Base-by-base conservation (phyloP, 2,329 filamentous ascomycete species). In the Nemania sp. region DNA sequence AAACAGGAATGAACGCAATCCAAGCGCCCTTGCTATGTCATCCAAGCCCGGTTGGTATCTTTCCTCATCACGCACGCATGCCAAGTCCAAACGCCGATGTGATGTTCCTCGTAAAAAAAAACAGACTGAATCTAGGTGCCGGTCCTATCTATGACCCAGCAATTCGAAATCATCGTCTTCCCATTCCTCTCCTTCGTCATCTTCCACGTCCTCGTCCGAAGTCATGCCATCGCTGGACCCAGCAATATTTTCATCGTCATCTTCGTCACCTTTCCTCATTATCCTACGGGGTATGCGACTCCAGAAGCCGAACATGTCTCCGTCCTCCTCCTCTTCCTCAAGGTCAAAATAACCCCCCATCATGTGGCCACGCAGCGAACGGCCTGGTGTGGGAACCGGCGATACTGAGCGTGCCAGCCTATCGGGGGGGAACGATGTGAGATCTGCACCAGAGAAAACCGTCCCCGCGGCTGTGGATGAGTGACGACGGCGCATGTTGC, bases 231-330 rank as follows among this genome's bases (percentile, higher is more conserved):
- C 71, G 15, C 71, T 67, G 45, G 65, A 63, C 20, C 59, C 72
- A 50, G 69, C 73, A 43, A 61, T 71, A 46, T 73, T 70, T 13
- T 72, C 73, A 12, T 76, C 74, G 10, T 72, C 71, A 15, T 76
- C 74, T 39, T 75, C 73, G 42, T 50, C 59, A n/a, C 69, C 77
- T 47, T 75, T 74, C 17, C 75, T 72, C 12, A 70, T 69, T 37
- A 76, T 66, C 25, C 73, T 72, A 32, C 73, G 68, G 20, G 80
- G 76, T 71, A 78, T 80, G 12, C 79, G 76, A 47, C 80, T 80
- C 83, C 85, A 88, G 51, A 88, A 81, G 32, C 82, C 81, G 32
- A 88, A 69, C 59, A 88, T 81, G 57, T 86, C 85, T 9, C 81
- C 79, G 17, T 83, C 81, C 0, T 81, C 82, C 15, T 84, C 82